Conservation (phyloP, 169 alveolate species). For the Besnoitia besnoiti region DNA sequence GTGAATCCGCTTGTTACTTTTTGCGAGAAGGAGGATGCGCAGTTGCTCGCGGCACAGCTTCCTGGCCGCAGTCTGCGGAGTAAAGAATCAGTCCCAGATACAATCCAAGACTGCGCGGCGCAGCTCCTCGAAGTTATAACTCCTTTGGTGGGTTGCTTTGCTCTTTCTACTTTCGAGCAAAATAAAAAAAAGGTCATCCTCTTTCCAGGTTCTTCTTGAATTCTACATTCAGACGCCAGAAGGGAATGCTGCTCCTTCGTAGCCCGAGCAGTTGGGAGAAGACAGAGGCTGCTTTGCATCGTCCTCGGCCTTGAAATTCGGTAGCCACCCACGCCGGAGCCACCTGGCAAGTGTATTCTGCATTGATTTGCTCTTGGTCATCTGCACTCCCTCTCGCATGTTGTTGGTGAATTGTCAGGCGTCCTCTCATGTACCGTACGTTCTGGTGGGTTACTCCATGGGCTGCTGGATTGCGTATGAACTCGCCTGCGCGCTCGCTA, state of each 20-base stretch:
- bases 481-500: not conserved
- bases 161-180: not conserved
- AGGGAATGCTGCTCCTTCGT: too few species aligned
- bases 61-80: not conserved
- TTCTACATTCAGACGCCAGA: too few species aligned
- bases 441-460: constrained; percentile 56
- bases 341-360: too few species aligned
- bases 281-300: too few species aligned
- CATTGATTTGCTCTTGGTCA: too few species aligned
- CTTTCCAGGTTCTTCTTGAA: not conserved
- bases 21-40: not conserved
- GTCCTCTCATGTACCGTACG: constrained; percentile 5
- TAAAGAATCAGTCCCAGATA: not conserved
- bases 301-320: too few species aligned
- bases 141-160: not conserved
- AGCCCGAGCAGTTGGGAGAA: too few species aligned
- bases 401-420: not conserved
- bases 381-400: too few species aligned
- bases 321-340: too few species aligned
- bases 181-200: too few species aligned
- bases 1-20: not conserved
- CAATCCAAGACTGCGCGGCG: not conserved
- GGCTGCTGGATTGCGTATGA: constrained; percentile 56
- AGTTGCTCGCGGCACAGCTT: constrained; percentile 11
- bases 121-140: not conserved